Base-by-base conservation (phyloP, 78 protist genomes). In the Paratrimastix pyriformis region DNA sequence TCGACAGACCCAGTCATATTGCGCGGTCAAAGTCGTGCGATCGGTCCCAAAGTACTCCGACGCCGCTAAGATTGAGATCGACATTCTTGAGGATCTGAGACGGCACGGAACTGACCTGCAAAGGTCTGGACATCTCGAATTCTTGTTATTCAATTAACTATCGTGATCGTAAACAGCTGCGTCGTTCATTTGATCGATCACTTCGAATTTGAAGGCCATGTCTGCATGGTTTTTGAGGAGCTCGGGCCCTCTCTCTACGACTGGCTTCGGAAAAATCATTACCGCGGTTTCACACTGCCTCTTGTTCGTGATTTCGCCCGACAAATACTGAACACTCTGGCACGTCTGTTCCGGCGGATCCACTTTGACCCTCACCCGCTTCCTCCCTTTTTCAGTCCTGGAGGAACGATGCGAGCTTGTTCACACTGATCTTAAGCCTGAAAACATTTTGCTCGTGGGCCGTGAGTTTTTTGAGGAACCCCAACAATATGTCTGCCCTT, bases 181-280 rank as follows among this genome's bases (percentile, higher is more conserved):
- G 15, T 11, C 21, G 68, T 62, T 62, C 68, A 62, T 15, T 62
- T 62, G 39, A 11, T 62, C 11, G 68, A 15, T 26, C 21, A 18
- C 26, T 62, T 62, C 21, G 68, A 62, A 29, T 33, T 62, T 15
- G 68, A 33, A 62, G 68, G 68, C 11, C 68, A 62, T 11, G 11
- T 62, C 42, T 62, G 68, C 37, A 62, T 62, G 42, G 68, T 62
- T 33, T 29, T 21, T 62, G 68, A 62, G 21, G 68, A 11, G 11
- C 37, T 35, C 21, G 68, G 68, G 11, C 37, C 45, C 15, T 62
- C 68, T 13, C 68, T 62, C 37, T 62, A 26, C 21, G 68, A 62
- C 37, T 15, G 15, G 13, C 68, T 62, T 15, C 29, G 37, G 21
- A 62, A 62, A 33, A 62, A 62, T 15, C 15, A 62, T 62, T 62